Evolutionary conservation across 2,329 filamentous ascomycete genomes (phyloP).

Genomic region (Colletotrichum cordylinicola): DNA sequence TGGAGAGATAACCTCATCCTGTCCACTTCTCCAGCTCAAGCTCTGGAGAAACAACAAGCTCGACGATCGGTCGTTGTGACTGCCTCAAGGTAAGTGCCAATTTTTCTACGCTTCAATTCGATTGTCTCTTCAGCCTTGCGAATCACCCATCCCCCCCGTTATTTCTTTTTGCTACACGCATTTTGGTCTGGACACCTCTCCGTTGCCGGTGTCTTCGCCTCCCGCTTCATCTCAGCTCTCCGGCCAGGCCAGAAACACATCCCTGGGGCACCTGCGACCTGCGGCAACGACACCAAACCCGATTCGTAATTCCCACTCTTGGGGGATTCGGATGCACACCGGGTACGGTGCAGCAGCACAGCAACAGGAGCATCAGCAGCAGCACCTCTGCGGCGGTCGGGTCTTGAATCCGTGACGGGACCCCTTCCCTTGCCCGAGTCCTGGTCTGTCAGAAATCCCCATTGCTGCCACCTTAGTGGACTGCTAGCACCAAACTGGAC

Average conservation of each 20-base stretch:
- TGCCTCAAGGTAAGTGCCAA: not conserved
- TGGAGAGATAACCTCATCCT: slow-evolving; percentile 16
- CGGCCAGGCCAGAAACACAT: slow-evolving; percentile 5
- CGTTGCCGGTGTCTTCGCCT: not conserved
- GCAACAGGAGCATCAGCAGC: not conserved
- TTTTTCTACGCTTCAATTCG: not conserved
- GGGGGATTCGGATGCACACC: slow-evolving; percentile 14
- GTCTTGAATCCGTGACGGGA: slow-evolving; percentile 6
- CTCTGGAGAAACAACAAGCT: not conserved
- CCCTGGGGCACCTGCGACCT: not conserved
- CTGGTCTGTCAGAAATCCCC: not conserved
- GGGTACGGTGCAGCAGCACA: slow-evolving; percentile 1
- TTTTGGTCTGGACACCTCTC: not conserved
- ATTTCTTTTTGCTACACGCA: not conserved
- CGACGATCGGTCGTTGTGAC: not conserved
- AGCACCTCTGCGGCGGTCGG: slow-evolving; percentile 12
- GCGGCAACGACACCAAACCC: slow-evolving; percentile 3
- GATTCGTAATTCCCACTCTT: slow-evolving; percentile 1
- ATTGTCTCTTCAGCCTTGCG: not conserved
- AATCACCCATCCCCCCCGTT: not conserved
- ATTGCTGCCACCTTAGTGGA: not conserved
- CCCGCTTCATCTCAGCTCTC: slow-evolving; percentile 5
- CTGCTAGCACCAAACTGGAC: slow-evolving; percentile 8
- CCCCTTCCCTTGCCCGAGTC: not conserved
- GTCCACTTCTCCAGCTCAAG: not conserved